Evolutionary conservation across 805 yeast species (phyloP), one percentile per base, ranked within the genome.

Genomic region (Starmerella bombi): DNA sequence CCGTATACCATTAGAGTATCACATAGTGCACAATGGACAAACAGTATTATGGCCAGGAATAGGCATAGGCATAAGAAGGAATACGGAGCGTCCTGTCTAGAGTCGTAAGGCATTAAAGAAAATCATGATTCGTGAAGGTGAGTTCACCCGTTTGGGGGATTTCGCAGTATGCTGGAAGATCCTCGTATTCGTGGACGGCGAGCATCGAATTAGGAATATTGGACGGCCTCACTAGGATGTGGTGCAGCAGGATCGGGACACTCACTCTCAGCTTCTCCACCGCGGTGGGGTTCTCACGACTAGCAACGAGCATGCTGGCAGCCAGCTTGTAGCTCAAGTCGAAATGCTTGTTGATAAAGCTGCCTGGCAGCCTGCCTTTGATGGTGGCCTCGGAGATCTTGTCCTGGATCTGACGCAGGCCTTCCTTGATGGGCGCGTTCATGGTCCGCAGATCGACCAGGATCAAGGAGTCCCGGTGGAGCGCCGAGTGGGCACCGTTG

Each of bases 241-340:
- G 33, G 32, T 41, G 45, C 10, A 49, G n/a, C 3, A 14, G 2
- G 5, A 36, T 29, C 1, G 52, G 52, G 3, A 38, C 30, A 1
- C 45, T 36, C 1, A 43, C 5, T 8, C 52, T 27, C 14, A 48
- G 3, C 18, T 38, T 28, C 22, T 29, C 38, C 1, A 38, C 20
- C 15, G 42, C 18, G 8, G 21, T 28, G 1, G 47, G 42, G 30
- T 44, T 49, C 23, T 39, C 49, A 9, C 33, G 36, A 16, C 43
- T 28, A 10, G 47, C 45, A 4, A 49, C 21, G 3, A 38, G 18
- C 8, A 41, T 28, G 17, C 32, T 44, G 6, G 42, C 43, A 2
- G 42, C 49, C 2, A 49, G 34, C 23, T 49, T 48, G 27, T 49
- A 48, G n/a, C 20, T 29, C 14, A 44, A 34, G 14, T 40, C 38